Conservation (phyloP, 2,329 filamentous ascomycete species). For the Pseudogymnoascus sp. region DNA sequence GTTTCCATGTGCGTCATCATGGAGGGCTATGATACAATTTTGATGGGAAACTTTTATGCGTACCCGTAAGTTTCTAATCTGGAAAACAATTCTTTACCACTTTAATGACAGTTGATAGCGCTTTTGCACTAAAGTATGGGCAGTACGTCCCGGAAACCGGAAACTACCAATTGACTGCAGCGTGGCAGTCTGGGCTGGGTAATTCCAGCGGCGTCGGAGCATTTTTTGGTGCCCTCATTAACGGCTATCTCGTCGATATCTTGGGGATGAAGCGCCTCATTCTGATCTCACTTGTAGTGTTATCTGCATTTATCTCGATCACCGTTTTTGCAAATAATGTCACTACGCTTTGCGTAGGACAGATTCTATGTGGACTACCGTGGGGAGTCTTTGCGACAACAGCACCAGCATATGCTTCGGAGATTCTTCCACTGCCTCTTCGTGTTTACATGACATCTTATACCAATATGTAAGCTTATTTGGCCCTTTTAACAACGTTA, state of each 20-base stretch:
- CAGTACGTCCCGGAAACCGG: conserved; percentile 8
- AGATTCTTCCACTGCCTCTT: conserved; percentile 35
- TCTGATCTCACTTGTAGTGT: conserved; percentile 33
- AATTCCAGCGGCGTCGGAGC: conserved; percentile 22
- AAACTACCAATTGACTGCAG: conserved; percentile 19
- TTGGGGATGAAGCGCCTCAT: conserved; percentile 39
- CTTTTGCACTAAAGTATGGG: conserved; percentile 20
- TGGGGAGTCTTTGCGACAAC: conserved; percentile 36
- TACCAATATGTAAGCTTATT: conserved; percentile 29
- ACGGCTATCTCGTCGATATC: conserved; percentile 34
- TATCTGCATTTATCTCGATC: conserved; percentile 39
- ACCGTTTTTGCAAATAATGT: conserved; percentile 40
- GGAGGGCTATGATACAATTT: conserved; percentile 21
- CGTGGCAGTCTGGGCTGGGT: conserved; percentile 22
- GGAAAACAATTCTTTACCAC: too few relatives aligned
- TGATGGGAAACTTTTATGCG: conserved; percentile 20
- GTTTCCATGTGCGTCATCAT: conserved; percentile 22
- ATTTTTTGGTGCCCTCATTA: conserved; percentile 28
- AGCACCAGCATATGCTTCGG: conserved; percentile 36
- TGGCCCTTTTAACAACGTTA: too few relatives aligned
- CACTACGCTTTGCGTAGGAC: conserved; percentile 34
- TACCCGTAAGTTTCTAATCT: conserved; percentile 10
- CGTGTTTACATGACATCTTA: conserved; percentile 37
- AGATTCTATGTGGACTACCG: conserved; percentile 33
- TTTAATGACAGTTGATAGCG: too few relatives aligned